These are phyloP conservation scores for Suillus variegatus DNA, from an alignment of 768 basidiomycete genomes.

Conservation along the genomic window DNA sequence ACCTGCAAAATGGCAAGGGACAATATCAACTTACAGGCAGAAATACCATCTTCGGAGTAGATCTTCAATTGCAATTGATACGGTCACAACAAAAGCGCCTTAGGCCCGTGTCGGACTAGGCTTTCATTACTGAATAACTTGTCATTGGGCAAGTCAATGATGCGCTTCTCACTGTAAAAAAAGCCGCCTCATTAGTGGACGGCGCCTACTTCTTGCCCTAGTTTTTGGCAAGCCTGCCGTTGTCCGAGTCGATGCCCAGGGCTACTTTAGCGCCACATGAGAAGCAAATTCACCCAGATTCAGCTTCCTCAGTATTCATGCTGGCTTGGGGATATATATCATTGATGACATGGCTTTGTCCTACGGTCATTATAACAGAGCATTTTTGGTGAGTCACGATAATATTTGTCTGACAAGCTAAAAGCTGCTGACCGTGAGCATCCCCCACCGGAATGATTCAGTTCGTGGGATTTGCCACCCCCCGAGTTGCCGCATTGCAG, in stretches of 20 bases:
- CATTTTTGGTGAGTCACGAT: slow-evolving; percentile 6
- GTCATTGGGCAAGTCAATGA: slow-evolving; percentile 3
- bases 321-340: background rate
- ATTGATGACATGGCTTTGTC: background rate
- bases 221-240: background rate
- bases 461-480: slow-evolving; percentile 6
- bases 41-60: slow-evolving; percentile 3
- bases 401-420: background rate
- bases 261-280: background rate
- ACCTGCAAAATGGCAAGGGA: slow-evolving; percentile 13
- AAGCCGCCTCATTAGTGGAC: background rate
- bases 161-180: slow-evolving; percentile 3
- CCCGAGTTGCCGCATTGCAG: background rate
- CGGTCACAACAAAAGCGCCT: background rate
- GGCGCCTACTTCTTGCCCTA: background rate
- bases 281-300: slow-evolving; percentile 1
- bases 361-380: background rate
- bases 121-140: background rate
- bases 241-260: background rate
- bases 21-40: background rate
- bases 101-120: slow-evolving; percentile 1
- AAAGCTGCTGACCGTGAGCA: slow-evolving; percentile 2
- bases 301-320: background rate
- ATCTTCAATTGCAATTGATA: slow-evolving; percentile 3
- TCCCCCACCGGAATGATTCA: background rate